These are phyloP conservation scores for Omphalotus guepiniiformis DNA, from an alignment of 768 basidiomycete genomes.

Conservation along the genomic window DNA sequence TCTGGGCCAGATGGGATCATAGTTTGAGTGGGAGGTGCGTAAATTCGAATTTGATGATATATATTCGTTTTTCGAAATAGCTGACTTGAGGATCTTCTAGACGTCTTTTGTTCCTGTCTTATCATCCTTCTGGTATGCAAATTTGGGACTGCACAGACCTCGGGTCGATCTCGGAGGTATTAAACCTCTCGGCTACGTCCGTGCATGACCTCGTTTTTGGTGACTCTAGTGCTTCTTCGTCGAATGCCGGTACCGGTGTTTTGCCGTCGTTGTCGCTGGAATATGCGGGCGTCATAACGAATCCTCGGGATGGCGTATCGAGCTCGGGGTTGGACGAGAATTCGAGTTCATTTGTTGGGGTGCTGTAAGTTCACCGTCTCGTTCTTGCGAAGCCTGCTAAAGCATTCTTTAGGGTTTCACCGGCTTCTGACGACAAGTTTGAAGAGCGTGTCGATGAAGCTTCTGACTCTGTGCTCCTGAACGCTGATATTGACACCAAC, in stretches of 20 bases:
- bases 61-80: neutral
- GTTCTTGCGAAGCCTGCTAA: neutral
- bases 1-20: conserved; percentile 44
- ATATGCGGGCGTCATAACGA: conserved; percentile 4
- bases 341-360: neutral
- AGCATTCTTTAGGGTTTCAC: neutral
- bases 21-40: conserved; percentile 13
- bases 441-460: conserved; percentile 4
- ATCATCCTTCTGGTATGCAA: conserved; percentile 44
- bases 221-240: neutral
- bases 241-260: neutral
- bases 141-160: conserved; percentile 56
- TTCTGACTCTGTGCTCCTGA: conserved; percentile 6
- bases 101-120: conserved; percentile 50
- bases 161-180: conserved; percentile 44
- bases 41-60: conserved; percentile 16
- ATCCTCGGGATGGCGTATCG: no score
- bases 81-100: conserved; percentile 18
- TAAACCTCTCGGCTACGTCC: conserved; percentile 35
- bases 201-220: neutral
- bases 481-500: neutral
- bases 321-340: neutral
- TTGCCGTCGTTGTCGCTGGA: neutral
- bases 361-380: neutral
- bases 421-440: conserved; percentile 5